These are phyloP conservation scores for Barnettozyma populi DNA, from an alignment of 805 yeast genomes.

Conservation along the genomic window DNA sequence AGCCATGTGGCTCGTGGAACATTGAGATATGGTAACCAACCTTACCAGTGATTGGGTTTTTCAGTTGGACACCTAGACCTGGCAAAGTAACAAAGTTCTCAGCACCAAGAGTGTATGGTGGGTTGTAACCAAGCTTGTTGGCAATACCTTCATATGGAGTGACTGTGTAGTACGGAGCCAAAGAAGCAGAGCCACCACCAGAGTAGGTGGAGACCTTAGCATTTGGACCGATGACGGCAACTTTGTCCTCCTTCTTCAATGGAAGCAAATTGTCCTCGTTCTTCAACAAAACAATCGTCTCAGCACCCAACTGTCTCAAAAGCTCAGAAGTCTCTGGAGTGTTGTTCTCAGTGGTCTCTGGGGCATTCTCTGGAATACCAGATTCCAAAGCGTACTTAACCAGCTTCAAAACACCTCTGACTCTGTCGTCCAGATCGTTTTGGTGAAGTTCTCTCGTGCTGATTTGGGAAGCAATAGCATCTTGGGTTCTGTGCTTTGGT, in stretches of 20 bases:
- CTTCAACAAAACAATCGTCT: constrained; percentile 51
- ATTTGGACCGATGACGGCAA: constrained; percentile 57
- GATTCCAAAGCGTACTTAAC: constrained; percentile 40
- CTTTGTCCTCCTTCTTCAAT: constrained; percentile 33
- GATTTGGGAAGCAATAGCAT: constrained; percentile 38
- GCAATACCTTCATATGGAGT: constrained; percentile 44
- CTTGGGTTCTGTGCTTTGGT: constrained; percentile 37
- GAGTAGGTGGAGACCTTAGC: constrained; percentile 44
- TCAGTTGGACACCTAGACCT: constrained; percentile 26
- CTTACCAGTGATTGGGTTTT: constrained; percentile 20
- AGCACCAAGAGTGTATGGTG: constrained; percentile 32
- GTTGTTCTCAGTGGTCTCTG: constrained; percentile 31
- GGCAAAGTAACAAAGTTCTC: constrained; percentile 32
- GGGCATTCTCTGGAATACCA: constrained; percentile 28
- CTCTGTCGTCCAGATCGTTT: constrained; percentile 44
- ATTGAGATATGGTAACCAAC: constrained; percentile 24
- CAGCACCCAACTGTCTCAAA: constrained; percentile 42
- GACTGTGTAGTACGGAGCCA: constrained; percentile 41
- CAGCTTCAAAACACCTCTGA: constrained; percentile 41
- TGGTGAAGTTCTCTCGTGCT: constrained; percentile 34
- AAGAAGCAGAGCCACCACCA: constrained; percentile 62
- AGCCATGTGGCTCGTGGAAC: constrained; percentile 22
- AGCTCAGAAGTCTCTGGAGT: constrained; percentile 41
- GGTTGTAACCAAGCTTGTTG: constrained; percentile 21
- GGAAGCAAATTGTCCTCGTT: constrained; percentile 47